Conservation (phyloP, 2,329 filamentous ascomycete species). For the Colletotrichum salicis region DNA sequence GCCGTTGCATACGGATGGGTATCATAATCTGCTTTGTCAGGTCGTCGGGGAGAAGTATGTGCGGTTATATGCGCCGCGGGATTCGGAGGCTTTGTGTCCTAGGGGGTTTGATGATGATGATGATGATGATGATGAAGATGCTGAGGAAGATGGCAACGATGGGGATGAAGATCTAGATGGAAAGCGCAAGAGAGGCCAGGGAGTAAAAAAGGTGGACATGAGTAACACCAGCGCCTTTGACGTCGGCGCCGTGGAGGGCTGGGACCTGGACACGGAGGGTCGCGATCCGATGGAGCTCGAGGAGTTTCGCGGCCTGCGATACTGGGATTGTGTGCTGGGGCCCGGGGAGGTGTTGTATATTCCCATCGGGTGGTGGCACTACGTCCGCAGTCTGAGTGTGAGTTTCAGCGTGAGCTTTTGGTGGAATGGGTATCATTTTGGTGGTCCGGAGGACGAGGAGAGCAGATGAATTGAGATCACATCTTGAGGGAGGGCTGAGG, state of each 20-base stretch:
- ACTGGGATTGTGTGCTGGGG: slow-evolving; percentile 80
- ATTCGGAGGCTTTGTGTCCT: slow-evolving; percentile 69
- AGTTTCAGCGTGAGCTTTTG: slow-evolving; percentile 98
- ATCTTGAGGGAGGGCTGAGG: not conserved
- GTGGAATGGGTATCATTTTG: slow-evolving; percentile 70
- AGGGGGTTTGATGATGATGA: slow-evolving; percentile 71
- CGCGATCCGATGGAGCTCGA: slow-evolving; percentile 49
- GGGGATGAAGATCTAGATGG: slow-evolving; percentile 61
- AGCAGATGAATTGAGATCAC: not conserved
- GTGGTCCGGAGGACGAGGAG: not conserved
- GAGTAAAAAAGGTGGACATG: slow-evolving; percentile 76
- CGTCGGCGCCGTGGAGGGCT: slow-evolving; percentile 74
- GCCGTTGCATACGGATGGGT: slow-evolving; percentile 91
- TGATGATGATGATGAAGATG: slow-evolving; percentile 91
- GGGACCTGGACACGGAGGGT: slow-evolving; percentile 55
- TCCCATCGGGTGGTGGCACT: slow-evolving; percentile 98
- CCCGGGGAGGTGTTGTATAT: slow-evolving; percentile 90
- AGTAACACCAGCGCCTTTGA: slow-evolving; percentile 88
- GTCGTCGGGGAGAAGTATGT: slow-evolving; percentile 92
- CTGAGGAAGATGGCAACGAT: slow-evolving; percentile 48
- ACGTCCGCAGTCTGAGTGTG: slow-evolving; percentile 83
- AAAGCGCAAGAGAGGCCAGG: too few species aligned
- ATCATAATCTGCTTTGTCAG: slow-evolving; percentile 92
- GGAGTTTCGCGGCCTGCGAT: slow-evolving; percentile 69
- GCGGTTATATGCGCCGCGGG: slow-evolving; percentile 80